Base-by-base conservation (phyloP, 305 asterid species). In the Solanum hybrid region DNA sequence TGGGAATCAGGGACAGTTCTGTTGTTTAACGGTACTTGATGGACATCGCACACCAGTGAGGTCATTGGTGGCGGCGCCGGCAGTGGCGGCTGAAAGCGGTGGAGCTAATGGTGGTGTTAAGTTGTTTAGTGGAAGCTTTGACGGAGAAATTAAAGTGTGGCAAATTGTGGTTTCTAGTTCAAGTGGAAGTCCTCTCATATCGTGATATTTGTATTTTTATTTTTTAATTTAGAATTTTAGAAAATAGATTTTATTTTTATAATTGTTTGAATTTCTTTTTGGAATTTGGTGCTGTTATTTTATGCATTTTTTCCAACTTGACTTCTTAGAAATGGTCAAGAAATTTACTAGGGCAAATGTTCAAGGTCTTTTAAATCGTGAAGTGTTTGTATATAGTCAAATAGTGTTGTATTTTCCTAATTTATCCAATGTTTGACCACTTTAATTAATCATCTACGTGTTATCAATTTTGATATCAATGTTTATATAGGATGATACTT, bases 71-170 rank as follows among this genome's bases (percentile, higher is more conserved):
- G 97, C 93, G 71, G 88, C 72, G 60, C 16, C 76, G 71, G 64
- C 56, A 22, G 77, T 38, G 78, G 91, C 10, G 5, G 40, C 36
- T 69, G 92, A 40, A 80, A 71, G 7, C 5, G 87, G 29, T 10
- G 80, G 34, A 80, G 17, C 31, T 46, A 89, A 60, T 11, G 89
- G 84, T 10, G 91, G 88, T 4, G 90, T 97, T 75, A 97, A 87
- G 94, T 95, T 97, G 90, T 91, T 95, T 79, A 95, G 96, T 90
- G 98, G 99, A 77, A 94, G 97, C 80, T 96, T 97, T 85, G 98
- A 96, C 87, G 98, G 99, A 86, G 98, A 94, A 92, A 91, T 97
- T 69, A 95, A 92, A 89, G 94, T 93, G 85, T 95, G 99, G 98
- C 91, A 91, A 56, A 90, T 96, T 79, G 86, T 51, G 73, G 29